A percentile compares a stretch with the other conserved stretches of the same genome.
Evolutionary conservation across 371 early-diverging fungal species (phyloP).

Genomic region (Rhizopus microsporus): DNA sequence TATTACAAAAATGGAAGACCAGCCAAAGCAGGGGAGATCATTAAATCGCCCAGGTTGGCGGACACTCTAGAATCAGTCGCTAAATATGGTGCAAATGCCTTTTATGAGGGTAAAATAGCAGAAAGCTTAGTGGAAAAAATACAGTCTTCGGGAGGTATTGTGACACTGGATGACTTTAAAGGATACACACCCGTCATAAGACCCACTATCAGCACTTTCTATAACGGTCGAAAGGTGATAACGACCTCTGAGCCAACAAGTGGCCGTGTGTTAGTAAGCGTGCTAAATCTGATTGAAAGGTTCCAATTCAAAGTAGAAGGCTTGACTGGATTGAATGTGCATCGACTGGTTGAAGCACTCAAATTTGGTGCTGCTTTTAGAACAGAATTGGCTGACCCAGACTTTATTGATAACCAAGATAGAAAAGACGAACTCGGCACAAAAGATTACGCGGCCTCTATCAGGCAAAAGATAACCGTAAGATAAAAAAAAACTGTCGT

Average conservation of each 20-base stretch:
- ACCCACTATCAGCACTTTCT: slow-evolving; percentile 66
- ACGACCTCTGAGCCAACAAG: slow-evolving; percentile 77
- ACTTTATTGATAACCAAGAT: slow-evolving; percentile 53
- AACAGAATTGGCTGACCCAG: slow-evolving; percentile 83
- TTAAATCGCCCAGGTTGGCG: slow-evolving; percentile 76
- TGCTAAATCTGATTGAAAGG: slow-evolving; percentile 89
- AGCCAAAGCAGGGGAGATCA: slow-evolving; percentile 67
- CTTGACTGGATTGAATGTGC: slow-evolving; percentile 58
- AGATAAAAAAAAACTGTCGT: slow-evolving; percentile 8
- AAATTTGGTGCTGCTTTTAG: slow-evolving; percentile 91
- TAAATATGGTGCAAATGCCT: slow-evolving; percentile 79
- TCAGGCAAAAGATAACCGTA: slow-evolving; percentile 74
- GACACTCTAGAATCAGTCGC: slow-evolving; percentile 82
- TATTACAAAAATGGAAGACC: slow-evolving; percentile 75
- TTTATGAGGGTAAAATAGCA: slow-evolving; percentile 91
- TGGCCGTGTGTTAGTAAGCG: slow-evolving; percentile 82
- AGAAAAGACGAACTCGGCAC: slow-evolving; percentile 62
- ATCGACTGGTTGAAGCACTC: slow-evolving; percentile 87
- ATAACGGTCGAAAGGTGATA: slow-evolving; percentile 75
- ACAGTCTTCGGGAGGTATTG: slow-evolving; percentile 75
- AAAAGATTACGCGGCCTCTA: slow-evolving; percentile 68
- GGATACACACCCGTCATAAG: slow-evolving; percentile 67
- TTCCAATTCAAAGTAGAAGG: slow-evolving; percentile 67
- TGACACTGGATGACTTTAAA: slow-evolving; percentile 81
- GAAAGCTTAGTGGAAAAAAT: slow-evolving; percentile 69